Conservation (phyloP, 2,329 filamentous ascomycete genomes). For the Penicillium sp. region DNA sequence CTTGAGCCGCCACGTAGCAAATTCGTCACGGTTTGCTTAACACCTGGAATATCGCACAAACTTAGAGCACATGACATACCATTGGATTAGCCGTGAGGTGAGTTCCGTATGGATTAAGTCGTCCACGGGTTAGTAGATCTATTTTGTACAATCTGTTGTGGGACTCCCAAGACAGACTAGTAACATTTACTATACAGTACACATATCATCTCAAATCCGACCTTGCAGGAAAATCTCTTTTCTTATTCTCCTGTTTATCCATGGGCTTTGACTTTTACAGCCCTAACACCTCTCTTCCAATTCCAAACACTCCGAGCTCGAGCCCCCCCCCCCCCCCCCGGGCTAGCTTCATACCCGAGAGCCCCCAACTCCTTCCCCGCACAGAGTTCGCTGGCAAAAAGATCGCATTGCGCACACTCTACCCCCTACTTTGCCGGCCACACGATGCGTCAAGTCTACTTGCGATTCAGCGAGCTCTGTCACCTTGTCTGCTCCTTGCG, state of each 20-base stretch:
- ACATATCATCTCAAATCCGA: neutral
- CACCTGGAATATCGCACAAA: too few relatives aligned
- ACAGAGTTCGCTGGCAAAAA: conserved; percentile 22
- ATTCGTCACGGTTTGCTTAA: neutral
- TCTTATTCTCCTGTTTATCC: neutral
- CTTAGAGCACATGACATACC: too few relatives aligned
- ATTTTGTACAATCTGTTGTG: neutral
- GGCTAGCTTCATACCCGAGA: conserved; percentile 1
- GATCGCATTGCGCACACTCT: conserved; percentile 6
- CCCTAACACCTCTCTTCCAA: neutral
- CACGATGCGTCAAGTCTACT: conserved; percentile 36
- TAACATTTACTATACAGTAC: conserved; percentile 1
- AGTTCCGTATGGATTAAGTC: too few relatives aligned
- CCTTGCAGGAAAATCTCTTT: conserved; percentile 1
- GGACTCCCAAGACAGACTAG: conserved; percentile 1
- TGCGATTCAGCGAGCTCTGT: conserved; percentile 15
- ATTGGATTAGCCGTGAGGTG: too few relatives aligned
- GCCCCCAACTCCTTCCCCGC: conserved; percentile 6
- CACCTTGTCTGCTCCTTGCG: conserved; percentile 22
- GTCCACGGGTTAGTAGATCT: too few relatives aligned
- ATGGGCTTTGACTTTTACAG: neutral
- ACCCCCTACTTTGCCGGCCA: conserved; percentile 26
- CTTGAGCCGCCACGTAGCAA: conserved; percentile 18
- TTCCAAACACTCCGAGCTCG: neutral
- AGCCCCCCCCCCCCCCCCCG: too few relatives aligned